A percentile compares a stretch with the other conserved stretches of the same genome.
These are phyloP conservation scores for Aspergillus pseudotamarii DNA, from an alignment of 2,329 filamentous ascomycete species.

Conservation along the genomic window DNA sequence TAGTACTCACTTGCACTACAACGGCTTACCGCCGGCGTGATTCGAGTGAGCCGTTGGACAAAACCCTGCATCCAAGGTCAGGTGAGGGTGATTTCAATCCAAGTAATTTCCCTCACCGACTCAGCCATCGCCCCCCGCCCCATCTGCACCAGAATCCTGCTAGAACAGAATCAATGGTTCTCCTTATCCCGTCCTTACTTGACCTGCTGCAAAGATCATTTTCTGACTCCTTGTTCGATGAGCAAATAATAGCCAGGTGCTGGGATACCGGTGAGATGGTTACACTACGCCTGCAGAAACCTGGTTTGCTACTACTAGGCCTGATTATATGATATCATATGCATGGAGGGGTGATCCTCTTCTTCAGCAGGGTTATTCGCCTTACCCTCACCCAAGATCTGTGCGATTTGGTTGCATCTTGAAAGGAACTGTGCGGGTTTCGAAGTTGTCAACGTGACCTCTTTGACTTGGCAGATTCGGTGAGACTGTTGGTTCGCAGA, in stretches of 20 bases:
- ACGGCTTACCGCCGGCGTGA: not conserved
- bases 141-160: not conserved
- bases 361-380: not conserved
- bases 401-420: not conserved
- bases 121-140: not conserved
- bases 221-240: not conserved
- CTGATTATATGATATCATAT: conserved; percentile 13
- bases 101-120: not conserved
- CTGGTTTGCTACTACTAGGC: not conserved
- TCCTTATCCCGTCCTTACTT: not conserved
- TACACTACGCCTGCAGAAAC: conserved; percentile 5
- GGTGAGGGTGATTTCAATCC: not conserved
- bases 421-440: not conserved
- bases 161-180: not conserved
- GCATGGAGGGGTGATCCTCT: not conserved
- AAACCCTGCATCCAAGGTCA: not conserved
- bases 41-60: not conserved
- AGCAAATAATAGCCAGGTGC: not conserved
- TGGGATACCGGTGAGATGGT: conserved; percentile 9
- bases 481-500: not conserved
- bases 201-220: not conserved
- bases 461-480: not conserved
- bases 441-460: not conserved
- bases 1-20: not conserved
- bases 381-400: not conserved